Evolutionary conservation across 2,329 filamentous ascomycete genomes (phyloP).

Genomic region (Cephalotrichum gorgonifer): DNA sequence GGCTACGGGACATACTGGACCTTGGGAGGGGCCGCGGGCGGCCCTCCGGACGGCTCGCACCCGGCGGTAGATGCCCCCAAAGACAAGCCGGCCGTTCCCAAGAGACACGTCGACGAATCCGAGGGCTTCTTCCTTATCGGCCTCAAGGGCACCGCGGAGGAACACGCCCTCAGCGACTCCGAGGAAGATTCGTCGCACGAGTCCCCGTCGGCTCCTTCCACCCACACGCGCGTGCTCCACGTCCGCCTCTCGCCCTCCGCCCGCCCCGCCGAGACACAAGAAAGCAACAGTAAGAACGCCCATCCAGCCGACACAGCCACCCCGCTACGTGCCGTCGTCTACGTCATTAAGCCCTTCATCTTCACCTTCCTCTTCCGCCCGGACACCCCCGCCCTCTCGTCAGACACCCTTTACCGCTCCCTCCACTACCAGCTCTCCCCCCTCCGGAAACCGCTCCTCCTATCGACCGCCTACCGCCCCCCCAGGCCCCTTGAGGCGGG

Average conservation of each 20-base stretch:
- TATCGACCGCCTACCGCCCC: constrained; percentile 47
- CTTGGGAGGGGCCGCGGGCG: constrained; percentile 16
- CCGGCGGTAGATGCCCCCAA: not conserved
- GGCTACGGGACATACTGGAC: constrained; percentile 60
- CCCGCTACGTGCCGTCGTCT: constrained; percentile 56
- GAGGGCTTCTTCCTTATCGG: constrained; percentile 54
- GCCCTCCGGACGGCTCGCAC: constrained; percentile 2
- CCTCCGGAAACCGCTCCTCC: constrained; percentile 43
- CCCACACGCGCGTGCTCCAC: constrained; percentile 54
- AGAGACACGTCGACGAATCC: constrained; percentile 8
- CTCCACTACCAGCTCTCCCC: constrained; percentile 51
- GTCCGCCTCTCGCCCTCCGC: constrained; percentile 39
- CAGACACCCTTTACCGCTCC: constrained; percentile 45
- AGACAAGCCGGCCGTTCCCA: constrained; percentile 4
- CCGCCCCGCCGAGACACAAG: not conserved
- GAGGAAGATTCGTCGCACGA: constrained; percentile 20
- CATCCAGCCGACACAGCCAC: constrained; percentile 1
- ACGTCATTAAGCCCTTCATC: constrained; percentile 65
- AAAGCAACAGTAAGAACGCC: constrained; percentile 23
- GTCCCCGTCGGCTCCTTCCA: constrained; percentile 38
- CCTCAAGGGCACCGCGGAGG: constrained; percentile 53
- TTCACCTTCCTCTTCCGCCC: constrained; percentile 62
- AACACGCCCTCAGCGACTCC: constrained; percentile 21
- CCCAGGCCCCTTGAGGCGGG: constrained; percentile 33
- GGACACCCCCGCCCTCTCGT: constrained; percentile 41